These are phyloP conservation scores for Suillus brevipes DNA, from an alignment of 768 basidiomycete species.

Conservation along the genomic window DNA sequence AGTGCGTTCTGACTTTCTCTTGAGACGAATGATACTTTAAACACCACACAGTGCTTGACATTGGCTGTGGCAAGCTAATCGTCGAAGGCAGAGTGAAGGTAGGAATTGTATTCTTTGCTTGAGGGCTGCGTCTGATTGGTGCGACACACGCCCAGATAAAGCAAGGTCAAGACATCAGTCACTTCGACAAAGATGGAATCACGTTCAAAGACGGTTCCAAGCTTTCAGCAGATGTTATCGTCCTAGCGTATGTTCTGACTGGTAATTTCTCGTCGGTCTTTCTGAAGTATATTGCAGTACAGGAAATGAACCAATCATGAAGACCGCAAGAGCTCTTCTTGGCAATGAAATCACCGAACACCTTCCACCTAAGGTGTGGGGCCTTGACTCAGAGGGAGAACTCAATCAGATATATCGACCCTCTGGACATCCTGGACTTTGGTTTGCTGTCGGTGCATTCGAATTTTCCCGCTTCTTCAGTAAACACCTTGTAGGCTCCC, in stretches of 20 bases:
- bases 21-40: background rate
- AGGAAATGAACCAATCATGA: background rate
- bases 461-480: background rate
- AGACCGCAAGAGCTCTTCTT: background rate
- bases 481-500: background rate
- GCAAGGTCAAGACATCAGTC: slow-evolving; percentile 36
- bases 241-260: slow-evolving; percentile 48
- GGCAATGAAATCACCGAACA: background rate
- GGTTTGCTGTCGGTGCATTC: background rate
- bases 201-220: slow-evolving; percentile 40
- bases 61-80: background rate
- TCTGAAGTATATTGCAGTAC: background rate
- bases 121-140: background rate
- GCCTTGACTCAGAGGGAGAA: background rate
- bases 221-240: slow-evolving; percentile 44
- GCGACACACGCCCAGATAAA: slow-evolving; percentile 22
- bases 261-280: background rate
- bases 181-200: slow-evolving; percentile 42
- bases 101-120: background rate
- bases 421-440: slow-evolving; percentile 1
- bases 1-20: background rate
- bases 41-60: slow-evolving; percentile 12
- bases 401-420: background rate
- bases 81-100: background rate
- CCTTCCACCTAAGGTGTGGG: background rate